Evolutionary conservation across 1,284 basidiomycete genomes (phyloP).

Genomic region (Ceratorhiza oryzae-sativae): DNA sequence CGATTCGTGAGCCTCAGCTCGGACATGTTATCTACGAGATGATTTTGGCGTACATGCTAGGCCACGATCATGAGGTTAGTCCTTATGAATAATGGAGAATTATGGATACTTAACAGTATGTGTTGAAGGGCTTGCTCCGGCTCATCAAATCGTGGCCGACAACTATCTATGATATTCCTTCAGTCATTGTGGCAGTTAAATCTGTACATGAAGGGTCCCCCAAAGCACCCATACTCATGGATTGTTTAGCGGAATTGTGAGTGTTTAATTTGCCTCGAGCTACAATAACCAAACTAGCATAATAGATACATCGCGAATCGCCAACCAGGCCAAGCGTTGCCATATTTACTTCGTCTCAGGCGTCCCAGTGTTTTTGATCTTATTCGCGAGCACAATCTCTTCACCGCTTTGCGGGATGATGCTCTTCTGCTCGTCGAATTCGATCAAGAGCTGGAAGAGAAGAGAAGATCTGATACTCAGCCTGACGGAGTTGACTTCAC

Average conservation of each 20-base stretch:
- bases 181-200: constrained; percentile 87
- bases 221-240: constrained; percentile 76
- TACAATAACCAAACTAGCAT: not conserved
- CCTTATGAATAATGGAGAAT: constrained; percentile 18
- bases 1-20: constrained; percentile 81
- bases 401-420: constrained; percentile 94
- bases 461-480: constrained; percentile 51
- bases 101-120: not conserved
- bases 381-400: constrained; percentile 92
- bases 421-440: constrained; percentile 92
- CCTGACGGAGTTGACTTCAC: constrained; percentile 34
- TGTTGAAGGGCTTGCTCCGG: constrained; percentile 68
- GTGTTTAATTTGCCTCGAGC: constrained; percentile 46
- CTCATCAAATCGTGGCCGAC: constrained; percentile 90
- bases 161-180: constrained; percentile 87
- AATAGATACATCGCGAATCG: constrained; percentile 84
- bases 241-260: constrained; percentile 90
- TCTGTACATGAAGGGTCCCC: constrained; percentile 76
- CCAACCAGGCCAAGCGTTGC: constrained; percentile 92
- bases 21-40: constrained; percentile 92
- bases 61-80: constrained; percentile 74
- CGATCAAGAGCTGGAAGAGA: constrained; percentile 84
- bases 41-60: constrained; percentile 88
- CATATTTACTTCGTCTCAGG: constrained; percentile 86
- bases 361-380: constrained; percentile 93